These are phyloP conservation scores for Quercus rubra DNA, from an alignment of 306 rosid species.

Conservation along the genomic window DNA sequence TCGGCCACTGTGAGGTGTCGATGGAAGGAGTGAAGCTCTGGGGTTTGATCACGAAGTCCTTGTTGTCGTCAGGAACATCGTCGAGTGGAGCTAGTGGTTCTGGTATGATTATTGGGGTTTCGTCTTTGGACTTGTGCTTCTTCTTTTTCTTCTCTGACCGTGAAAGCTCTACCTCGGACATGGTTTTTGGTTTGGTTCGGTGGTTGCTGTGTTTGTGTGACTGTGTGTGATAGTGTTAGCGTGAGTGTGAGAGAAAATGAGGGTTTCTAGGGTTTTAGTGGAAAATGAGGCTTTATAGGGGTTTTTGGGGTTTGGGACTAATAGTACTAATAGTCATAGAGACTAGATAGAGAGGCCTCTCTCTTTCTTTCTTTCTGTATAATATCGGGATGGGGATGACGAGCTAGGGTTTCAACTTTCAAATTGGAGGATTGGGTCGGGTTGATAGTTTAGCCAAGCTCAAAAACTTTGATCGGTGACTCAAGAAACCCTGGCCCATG, in stretches of 20 bases:
- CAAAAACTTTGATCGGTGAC: no score
- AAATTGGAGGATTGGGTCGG: no score
- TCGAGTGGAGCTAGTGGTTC: not conserved
- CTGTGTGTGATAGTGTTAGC: no score
- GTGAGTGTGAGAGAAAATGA: not conserved
- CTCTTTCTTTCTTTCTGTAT: no score
- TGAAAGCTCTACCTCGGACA: constrained; percentile 38
- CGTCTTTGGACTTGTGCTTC: constrained; percentile 27
- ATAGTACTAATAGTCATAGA: no score
- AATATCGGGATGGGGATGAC: no score
- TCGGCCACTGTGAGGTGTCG: constrained; percentile 80
- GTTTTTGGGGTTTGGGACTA: not conserved
- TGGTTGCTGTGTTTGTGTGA: no score
- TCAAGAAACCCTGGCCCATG: no score
- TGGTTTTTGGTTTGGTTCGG: constrained; percentile 5
- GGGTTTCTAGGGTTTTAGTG: constrained; percentile 11
- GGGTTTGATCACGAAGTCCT: constrained; percentile 65
- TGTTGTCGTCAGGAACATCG: not conserved
- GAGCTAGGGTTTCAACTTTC: no score
- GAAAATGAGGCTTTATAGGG: not conserved
- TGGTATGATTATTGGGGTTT: not conserved
- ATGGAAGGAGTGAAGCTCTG: constrained; percentile 60
- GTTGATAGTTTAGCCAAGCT: no score
- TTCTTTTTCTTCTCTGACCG: constrained; percentile 56
- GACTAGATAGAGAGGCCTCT: no score